phyloP scores from a whole-genome alignment of 768 basidiomycete genomes.

The Asterophora parasitica region DNA sequence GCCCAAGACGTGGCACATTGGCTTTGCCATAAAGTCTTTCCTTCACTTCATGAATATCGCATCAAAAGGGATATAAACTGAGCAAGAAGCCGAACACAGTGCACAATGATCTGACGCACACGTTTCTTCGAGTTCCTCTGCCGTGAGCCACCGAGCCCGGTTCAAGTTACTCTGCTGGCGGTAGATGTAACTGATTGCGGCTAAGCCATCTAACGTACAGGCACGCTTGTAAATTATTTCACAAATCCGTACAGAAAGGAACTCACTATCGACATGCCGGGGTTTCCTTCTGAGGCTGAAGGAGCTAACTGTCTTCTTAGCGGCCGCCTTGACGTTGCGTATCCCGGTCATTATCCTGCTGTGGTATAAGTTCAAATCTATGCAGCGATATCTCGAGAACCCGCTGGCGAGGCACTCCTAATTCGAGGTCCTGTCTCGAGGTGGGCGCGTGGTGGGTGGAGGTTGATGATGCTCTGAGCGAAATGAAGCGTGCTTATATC shows the following conservation, averaged over 20 bases:
- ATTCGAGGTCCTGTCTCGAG: too few species aligned
- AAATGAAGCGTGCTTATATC: too few species aligned
- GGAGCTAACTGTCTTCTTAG: neutral
- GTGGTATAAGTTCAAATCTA: neutral
- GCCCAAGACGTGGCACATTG: neutral
- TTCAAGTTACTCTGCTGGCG: neutral
- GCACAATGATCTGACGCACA: neutral
- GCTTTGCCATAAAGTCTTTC: neutral
- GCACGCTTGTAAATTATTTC: too few species aligned
- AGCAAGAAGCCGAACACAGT: too few species aligned
- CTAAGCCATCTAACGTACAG: neutral
- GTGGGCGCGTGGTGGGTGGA: neutral
- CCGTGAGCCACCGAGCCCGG: neutral
- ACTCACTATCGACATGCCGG: slow-evolving; percentile 11
- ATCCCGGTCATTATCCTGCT: slow-evolving; percentile 2
- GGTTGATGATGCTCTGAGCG: too few species aligned
- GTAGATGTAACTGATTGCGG: neutral
- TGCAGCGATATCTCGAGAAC: neutral
- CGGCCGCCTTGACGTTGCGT: neutral
- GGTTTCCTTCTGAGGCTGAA: slow-evolving; percentile 4
- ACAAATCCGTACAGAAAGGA: too few species aligned
- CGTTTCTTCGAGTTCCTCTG: neutral
- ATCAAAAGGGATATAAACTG: too few species aligned
- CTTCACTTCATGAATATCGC: too few species aligned
- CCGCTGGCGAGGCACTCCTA: too few species aligned